phyloP scores from a whole-genome alignment of 2,329 filamentous ascomycete genomes.

The Clarireedia sp. region DNA sequence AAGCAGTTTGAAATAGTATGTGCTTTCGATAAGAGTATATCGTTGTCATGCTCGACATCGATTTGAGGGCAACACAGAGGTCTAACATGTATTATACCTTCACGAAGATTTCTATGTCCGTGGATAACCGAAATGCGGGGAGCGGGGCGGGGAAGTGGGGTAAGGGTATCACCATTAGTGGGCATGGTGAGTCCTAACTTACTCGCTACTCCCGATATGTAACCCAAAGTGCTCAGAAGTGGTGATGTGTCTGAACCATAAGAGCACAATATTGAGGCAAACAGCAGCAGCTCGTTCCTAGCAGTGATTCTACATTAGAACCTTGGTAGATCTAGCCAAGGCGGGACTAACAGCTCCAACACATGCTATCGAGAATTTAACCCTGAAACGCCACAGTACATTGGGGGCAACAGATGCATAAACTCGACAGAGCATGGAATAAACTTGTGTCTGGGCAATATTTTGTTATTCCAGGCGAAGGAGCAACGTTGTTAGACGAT shows the following conservation, averaged over 20 bases:
- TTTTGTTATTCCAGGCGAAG: conserved; percentile 12
- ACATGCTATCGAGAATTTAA: conserved; percentile 14
- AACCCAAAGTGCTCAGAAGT: no score
- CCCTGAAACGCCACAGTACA: conserved; percentile 10
- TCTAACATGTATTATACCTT: no score
- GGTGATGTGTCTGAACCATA: no score
- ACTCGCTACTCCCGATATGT: no score
- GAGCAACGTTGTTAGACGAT: conserved; percentile 12
- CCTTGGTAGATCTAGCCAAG: conserved; percentile 1
- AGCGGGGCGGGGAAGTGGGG: no score
- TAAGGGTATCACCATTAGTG: no score
- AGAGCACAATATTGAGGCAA: not conserved
- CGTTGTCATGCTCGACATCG: no score
- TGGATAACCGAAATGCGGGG: no score
- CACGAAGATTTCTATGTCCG: no score
- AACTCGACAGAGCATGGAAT: conserved; percentile 19
- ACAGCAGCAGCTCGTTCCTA: not conserved
- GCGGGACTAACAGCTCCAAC: conserved; percentile 10
- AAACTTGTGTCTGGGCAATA: conserved; percentile 17
- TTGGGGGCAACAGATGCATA: conserved; percentile 12
- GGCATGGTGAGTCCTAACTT: no score
- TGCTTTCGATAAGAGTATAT: no score
- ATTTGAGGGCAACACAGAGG: no score
- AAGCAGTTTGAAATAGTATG: conserved; percentile 16
- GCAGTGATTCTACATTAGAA: not conserved